Conservation (phyloP, 2,329 filamentous ascomycete genomes). For the Tympanopsis confertula region DNA sequence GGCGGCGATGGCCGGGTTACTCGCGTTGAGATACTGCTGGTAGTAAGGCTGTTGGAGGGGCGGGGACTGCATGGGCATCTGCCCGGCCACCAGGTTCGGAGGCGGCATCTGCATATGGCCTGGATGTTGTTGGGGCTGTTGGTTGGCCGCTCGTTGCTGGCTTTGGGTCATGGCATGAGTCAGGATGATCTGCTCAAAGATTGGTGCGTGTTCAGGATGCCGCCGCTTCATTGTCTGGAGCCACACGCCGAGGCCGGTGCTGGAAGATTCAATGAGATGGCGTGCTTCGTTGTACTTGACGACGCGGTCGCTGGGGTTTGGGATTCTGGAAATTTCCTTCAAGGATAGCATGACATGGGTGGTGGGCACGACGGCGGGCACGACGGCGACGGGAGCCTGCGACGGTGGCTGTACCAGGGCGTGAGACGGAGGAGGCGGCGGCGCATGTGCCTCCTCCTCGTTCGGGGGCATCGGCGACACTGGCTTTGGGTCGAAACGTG, state of each 20-base stretch:
- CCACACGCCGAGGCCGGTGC: constrained; percentile 56
- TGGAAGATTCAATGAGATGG: constrained; percentile 55
- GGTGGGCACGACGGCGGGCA: no score
- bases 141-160: background rate
- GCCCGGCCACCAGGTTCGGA: no score
- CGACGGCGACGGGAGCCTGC: no score
- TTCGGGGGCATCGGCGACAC: constrained; percentile 9
- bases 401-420: no score
- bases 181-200: constrained; percentile 20
- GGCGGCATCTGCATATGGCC: no score
- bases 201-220: constrained; percentile 14
- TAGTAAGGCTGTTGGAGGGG: constrained; percentile 35
- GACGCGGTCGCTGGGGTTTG: constrained; percentile 56
- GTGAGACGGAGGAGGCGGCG: background rate
- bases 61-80: constrained; percentile 11
- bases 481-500: constrained; percentile 32
- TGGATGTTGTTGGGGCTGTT: no score
- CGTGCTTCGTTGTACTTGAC: constrained; percentile 63
- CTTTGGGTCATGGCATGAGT: background rate
- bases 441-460: no score
- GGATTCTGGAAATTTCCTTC: constrained; percentile 65
- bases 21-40: constrained; percentile 44
- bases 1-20: constrained; percentile 15
- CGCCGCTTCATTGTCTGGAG: constrained; percentile 10
- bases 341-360: constrained; percentile 53